Conservation (phyloP, 306 rosid species). For the Pterocarpus macrocarpus region DNA sequence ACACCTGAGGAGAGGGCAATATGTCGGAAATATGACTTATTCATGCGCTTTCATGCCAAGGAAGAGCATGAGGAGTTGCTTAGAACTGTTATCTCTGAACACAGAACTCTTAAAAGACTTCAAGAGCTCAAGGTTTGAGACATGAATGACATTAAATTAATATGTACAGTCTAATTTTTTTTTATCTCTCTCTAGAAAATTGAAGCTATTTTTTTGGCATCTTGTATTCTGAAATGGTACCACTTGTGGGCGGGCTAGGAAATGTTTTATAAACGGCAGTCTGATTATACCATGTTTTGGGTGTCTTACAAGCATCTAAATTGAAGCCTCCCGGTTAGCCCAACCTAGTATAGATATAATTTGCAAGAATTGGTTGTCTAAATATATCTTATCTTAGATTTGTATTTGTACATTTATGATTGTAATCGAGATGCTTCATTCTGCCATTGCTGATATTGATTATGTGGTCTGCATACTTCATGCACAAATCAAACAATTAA, state of each 20-base stretch:
- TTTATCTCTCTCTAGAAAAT: neutral
- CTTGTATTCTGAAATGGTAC: constrained; percentile 22
- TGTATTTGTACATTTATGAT: neutral
- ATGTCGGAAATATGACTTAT: constrained; percentile 76
- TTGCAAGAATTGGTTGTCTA: constrained; percentile 26
- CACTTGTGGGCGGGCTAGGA: neutral
- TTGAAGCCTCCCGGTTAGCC: neutral
- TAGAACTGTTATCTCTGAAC: constrained; percentile 66
- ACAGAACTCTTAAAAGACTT: constrained; percentile 74
- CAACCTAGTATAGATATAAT: constrained; percentile 15
- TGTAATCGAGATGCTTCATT: constrained; percentile 15
- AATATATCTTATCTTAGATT: neutral
- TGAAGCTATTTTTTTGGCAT: neutral
- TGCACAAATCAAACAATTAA: constrained; percentile 29
- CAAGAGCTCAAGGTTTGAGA: constrained; percentile 86
- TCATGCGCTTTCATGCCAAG: constrained; percentile 92
- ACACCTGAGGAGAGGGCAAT: constrained; percentile 77
- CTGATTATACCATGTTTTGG: neutral
- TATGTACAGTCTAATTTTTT: neutral
- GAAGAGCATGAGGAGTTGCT: constrained; percentile 88
- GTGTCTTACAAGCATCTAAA: constrained; percentile 17
- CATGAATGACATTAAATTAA: constrained; percentile 30
- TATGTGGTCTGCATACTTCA: constrained; percentile 9
- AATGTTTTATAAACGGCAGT: neutral
- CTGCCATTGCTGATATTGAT: constrained; percentile 27